A percentile compares a stretch with the other conserved stretches of the same genome.
These are phyloP conservation scores for Lepiota venenata DNA, from an alignment of 768 basidiomycete species.

Conservation along the genomic window DNA sequence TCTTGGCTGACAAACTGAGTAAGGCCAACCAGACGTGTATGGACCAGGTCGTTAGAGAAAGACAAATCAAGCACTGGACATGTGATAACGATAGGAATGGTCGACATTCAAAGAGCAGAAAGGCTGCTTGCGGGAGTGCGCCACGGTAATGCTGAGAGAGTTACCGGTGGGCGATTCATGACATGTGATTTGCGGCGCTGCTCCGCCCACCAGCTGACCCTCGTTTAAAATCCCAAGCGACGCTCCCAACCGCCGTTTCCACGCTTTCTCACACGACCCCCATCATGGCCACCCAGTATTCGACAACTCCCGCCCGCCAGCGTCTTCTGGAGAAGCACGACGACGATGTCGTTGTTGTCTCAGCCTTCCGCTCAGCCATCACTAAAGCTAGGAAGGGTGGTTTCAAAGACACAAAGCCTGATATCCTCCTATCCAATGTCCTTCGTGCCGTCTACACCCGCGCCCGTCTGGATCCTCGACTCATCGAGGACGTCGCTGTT, in stretches of 20 bases:
- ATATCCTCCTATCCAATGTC: constrained; percentile 75
- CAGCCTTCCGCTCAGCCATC: constrained; percentile 86
- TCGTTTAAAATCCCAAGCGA: constrained; percentile 7
- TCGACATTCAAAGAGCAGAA: neutral
- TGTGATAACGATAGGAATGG: neutral
- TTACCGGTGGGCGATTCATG: neutral
- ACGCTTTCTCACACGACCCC: constrained; percentile 10
- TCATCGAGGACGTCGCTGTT: constrained; percentile 82
- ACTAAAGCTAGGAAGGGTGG: constrained; percentile 90
- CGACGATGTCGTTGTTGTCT: constrained; percentile 88
- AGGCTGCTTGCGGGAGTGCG: no score
- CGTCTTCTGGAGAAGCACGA: constrained; percentile 68
- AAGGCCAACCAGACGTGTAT: no score
- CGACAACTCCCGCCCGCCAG: constrained; percentile 45
- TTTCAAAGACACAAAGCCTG: constrained; percentile 88
- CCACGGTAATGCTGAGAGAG: no score
- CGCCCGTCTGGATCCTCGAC: constrained; percentile 68
- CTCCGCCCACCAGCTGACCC: neutral
- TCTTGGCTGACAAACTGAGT: no score
- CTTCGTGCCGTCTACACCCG: constrained; percentile 70
- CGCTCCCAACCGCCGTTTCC: constrained; percentile 13
- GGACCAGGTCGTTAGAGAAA: no score
- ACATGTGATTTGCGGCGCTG: constrained; percentile 14
- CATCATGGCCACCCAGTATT: constrained; percentile 30
- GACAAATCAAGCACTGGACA: no score